Percentiles rank a stretch among this genome's conserved stretches.
phyloP scores from a whole-genome alignment of 1,284 basidiomycete species.

The Ceratobasidium sp. region DNA sequence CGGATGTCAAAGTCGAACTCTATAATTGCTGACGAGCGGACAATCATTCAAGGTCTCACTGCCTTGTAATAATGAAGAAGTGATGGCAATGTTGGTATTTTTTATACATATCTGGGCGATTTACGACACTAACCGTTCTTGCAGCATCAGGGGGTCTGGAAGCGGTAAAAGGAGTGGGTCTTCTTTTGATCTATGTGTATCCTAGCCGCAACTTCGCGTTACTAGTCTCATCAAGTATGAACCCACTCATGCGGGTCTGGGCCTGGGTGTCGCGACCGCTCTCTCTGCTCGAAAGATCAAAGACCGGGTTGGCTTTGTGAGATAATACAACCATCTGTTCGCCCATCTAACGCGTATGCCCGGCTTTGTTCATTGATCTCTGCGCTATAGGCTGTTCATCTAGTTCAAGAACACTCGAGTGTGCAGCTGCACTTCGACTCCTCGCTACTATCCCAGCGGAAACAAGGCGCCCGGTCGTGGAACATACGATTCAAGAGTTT shows the following conservation, averaged over 20 bases:
- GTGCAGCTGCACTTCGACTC: no score
- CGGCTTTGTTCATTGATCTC: neutral
- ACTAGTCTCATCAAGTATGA: neutral
- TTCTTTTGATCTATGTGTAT: neutral
- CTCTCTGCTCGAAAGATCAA: conserved; percentile 51
- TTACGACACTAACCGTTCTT: conserved; percentile 8
- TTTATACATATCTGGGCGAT: neutral
- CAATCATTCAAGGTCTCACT: conserved; percentile 56
- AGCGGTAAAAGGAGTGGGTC: conserved; percentile 57
- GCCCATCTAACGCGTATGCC: conserved; percentile 56
- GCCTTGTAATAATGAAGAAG: conserved; percentile 54
- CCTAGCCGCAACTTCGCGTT: neutral
- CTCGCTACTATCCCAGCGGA: no score
- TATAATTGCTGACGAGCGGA: conserved; percentile 48
- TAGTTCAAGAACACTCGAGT: no score
- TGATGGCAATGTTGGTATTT: conserved; percentile 56
- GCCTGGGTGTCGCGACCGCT: conserved; percentile 36
- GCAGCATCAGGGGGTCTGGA: conserved; percentile 55
- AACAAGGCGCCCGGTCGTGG: no score
- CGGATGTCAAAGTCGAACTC: neutral
- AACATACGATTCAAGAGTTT: no score
- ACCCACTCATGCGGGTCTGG: neutral
- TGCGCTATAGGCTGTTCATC: no score
- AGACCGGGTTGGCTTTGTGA: conserved; percentile 56
- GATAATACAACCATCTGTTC: conserved; percentile 54